Conservation (phyloP, 2,329 filamentous ascomycete genomes). For the Aspergillus transmontanensis region DNA sequence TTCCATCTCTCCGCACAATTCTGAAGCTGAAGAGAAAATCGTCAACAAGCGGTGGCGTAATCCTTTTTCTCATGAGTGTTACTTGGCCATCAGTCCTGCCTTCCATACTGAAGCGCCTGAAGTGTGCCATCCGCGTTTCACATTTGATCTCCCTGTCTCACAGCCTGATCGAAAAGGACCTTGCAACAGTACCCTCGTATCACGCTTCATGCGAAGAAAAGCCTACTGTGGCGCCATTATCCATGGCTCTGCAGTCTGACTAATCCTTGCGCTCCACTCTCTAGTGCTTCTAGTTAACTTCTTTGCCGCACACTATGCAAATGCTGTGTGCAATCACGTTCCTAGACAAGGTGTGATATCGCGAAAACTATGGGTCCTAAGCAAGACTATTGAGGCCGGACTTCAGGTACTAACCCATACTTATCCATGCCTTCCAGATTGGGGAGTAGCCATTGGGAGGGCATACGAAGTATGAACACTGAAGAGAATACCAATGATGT, state of each 20-base stretch:
- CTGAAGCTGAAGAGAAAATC: background rate
- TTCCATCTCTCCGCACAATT: slow-evolving; percentile 1
- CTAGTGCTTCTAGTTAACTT: slow-evolving; percentile 31
- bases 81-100: too few species aligned
- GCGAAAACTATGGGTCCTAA: background rate
- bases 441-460: background rate
- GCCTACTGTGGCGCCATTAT: slow-evolving; percentile 9
- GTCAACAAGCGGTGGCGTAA: background rate
- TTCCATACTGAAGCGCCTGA: background rate
- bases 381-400: background rate
- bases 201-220: background rate
- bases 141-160: background rate
- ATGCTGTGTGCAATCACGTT: background rate
- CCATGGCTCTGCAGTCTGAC: slow-evolving; percentile 18
- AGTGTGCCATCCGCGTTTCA: background rate
- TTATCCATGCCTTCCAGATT: background rate
- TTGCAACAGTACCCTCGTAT: background rate
- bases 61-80: background rate
- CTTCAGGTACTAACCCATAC: background rate
- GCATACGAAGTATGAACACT: background rate
- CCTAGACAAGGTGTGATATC: background rate
- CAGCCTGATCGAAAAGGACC: background rate
- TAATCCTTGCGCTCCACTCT: slow-evolving; percentile 21
- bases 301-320: slow-evolving; percentile 22
- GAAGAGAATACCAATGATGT: background rate